Percentiles rank a stretch among this genome's conserved stretches.
These are phyloP conservation scores for Alloteropsis semialata DNA, from an alignment of 176 grass and related monocot genomes.

Conservation along the genomic window DNA sequence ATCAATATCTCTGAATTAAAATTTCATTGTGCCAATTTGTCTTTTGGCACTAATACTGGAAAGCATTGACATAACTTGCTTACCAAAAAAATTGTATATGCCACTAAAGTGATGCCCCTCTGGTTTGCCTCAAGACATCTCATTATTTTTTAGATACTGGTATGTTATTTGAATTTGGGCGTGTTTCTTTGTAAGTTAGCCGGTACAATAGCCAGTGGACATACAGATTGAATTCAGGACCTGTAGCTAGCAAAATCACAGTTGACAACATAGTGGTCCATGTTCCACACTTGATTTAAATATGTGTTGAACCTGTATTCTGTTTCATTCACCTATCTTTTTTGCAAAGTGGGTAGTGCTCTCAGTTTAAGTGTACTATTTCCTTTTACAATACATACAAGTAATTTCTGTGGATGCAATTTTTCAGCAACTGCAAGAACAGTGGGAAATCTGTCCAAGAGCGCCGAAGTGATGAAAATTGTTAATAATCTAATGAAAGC, in stretches of 20 bases:
- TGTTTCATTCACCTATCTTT: neutral
- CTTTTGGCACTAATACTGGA: neutral
- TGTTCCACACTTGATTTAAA: neutral
- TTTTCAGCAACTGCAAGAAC: conserved; percentile 80
- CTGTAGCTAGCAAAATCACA: neutral
- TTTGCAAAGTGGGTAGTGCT: neutral
- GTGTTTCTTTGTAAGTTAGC: neutral
- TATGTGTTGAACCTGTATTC: neutral
- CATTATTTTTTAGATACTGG: neutral
- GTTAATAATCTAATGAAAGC: conserved; percentile 93
- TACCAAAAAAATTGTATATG: no score
- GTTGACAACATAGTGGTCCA: neutral
- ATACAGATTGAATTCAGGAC: neutral
- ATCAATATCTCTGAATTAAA: neutral
- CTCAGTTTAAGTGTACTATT: conserved; percentile 1
- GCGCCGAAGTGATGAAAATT: conserved; percentile 87
- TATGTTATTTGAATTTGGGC: conserved; percentile 16
- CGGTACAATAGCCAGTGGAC: neutral
- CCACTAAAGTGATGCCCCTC: neutral
- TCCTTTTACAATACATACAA: conserved; percentile 1
- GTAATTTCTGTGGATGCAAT: conserved; percentile 5
- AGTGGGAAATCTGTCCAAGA: conserved; percentile 86
- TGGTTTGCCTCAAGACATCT: neutral
- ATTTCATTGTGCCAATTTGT: neutral
- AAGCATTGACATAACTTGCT: neutral